Evolutionary conservation across 768 basidiomycete species (phyloP).

Genomic region (Lactarius quietus): DNA sequence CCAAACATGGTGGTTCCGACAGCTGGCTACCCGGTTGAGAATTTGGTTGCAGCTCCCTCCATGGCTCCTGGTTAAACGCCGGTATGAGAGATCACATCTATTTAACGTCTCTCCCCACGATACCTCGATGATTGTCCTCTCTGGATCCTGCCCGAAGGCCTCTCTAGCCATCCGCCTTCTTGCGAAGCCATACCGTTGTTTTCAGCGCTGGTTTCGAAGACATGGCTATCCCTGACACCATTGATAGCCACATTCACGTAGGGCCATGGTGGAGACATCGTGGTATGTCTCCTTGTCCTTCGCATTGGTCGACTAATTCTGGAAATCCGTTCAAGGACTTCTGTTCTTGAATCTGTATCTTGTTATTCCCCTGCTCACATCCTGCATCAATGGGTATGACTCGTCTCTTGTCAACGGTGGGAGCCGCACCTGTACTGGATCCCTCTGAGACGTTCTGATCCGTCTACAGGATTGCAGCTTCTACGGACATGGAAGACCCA

Average conservation of each 20-base stretch:
- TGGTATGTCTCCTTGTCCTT: constrained; percentile 37
- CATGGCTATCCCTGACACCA: constrained; percentile 42
- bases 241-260: constrained; percentile 56
- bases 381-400: constrained; percentile 63
- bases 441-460: not conserved
- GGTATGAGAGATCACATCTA: not conserved
- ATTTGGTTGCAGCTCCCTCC: not conserved
- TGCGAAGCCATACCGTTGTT: not conserved
- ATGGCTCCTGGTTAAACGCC: not conserved
- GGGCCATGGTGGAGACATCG: constrained; percentile 61
- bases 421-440: not conserved
- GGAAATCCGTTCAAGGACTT: constrained; percentile 41
- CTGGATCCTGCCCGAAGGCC: not conserved
- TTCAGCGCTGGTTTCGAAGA: constrained; percentile 3
- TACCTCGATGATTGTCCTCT: not conserved
- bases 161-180: not conserved
- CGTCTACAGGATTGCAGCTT: constrained; percentile 55
- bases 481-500: constrained; percentile 58
- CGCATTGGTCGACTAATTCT: not conserved
- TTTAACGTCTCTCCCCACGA: not conserved
- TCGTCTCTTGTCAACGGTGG: constrained; percentile 61
- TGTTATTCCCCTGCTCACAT: constrained; percentile 60
- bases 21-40: not conserved
- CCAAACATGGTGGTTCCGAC: too few relatives aligned
- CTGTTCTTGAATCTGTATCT: constrained; percentile 56